Conservation (phyloP, 306 rosid species). For the Rubus idaeus region DNA sequence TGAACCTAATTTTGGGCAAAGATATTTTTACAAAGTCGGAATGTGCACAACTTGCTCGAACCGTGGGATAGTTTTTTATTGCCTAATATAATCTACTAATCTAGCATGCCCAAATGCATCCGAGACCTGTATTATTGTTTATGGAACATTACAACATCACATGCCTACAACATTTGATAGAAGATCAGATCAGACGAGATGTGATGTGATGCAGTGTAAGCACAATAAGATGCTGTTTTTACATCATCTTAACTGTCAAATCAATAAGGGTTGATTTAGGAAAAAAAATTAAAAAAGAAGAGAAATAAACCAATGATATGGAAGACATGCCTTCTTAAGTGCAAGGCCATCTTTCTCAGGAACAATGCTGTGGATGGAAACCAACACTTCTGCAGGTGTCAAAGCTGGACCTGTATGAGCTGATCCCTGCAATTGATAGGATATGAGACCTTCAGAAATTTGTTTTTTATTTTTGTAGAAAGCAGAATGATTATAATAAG, state of each 20-base stretch:
- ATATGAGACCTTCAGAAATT: neutral
- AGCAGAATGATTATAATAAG: neutral
- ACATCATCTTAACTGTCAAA: slow-evolving; percentile 17
- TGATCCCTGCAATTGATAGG: slow-evolving; percentile 66
- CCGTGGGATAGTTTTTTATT: neutral
- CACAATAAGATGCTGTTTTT: slow-evolving; percentile 8
- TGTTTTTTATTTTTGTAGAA: neutral
- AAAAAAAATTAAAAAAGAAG: too few relatives aligned
- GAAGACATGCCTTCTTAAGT: slow-evolving; percentile 74
- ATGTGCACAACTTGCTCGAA: neutral
- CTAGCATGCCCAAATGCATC: neutral
- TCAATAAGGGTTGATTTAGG: neutral
- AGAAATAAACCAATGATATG: neutral
- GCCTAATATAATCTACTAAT: neutral
- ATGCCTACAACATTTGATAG: neutral
- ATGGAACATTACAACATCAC: neutral
- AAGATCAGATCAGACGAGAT: slow-evolving; percentile 1
- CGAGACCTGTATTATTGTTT: neutral
- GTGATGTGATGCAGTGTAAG: slow-evolving; percentile 7
- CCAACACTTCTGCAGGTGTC: slow-evolving; percentile 93
- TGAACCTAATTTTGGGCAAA: neutral
- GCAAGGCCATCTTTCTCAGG: slow-evolving; percentile 89
- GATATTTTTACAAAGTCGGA: neutral
- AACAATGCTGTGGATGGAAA: slow-evolving; percentile 87
- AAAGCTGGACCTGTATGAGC: slow-evolving; percentile 98